Evolutionary conservation across 1,284 basidiomycete species (phyloP).

Genomic region (Cutaneotrichosporon cavernicola): DNA sequence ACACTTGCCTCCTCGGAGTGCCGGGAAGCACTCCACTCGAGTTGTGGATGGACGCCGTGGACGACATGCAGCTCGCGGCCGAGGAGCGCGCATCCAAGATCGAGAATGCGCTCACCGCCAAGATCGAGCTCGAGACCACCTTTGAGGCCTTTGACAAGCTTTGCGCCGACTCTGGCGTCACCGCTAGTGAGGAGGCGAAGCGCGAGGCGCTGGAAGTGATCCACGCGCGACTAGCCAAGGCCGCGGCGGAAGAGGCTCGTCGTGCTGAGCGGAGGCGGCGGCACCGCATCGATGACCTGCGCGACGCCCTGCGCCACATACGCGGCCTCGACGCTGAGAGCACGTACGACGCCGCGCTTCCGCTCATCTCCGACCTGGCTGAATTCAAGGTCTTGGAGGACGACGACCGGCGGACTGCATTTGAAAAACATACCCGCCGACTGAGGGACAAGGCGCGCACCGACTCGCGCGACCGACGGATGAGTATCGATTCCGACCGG

Average conservation of each 20-base stretch:
- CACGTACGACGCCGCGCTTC: constrained; percentile 74
- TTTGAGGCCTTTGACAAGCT: constrained; percentile 58
- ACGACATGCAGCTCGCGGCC: constrained; percentile 78
- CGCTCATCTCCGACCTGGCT: constrained; percentile 71
- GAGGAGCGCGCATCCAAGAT: constrained; percentile 70
- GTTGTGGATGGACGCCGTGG: constrained; percentile 91
- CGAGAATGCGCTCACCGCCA: constrained; percentile 32
- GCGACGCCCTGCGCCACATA: constrained; percentile 90
- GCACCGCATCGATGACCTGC: constrained; percentile 88
- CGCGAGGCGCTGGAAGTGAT: constrained; percentile 65
- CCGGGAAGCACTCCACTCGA: constrained; percentile 92
- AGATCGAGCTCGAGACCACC: constrained; percentile 51
- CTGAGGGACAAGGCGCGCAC: constrained; percentile 78
- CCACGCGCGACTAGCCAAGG: constrained; percentile 66
- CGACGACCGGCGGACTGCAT: constrained; percentile 73
- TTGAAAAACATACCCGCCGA: constrained; percentile 77
- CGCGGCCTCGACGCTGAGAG: constrained; percentile 70
- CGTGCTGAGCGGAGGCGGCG: constrained; percentile 77
- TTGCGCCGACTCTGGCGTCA: constrained; percentile 55
- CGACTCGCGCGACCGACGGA: constrained; percentile 45
- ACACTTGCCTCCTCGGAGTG: constrained; percentile 79
- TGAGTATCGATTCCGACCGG: too few species aligned
- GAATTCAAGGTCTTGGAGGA: constrained; percentile 76
- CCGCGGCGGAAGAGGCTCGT: constrained; percentile 74
- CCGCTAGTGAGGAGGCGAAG: constrained; percentile 58